Conservation (phyloP, 73 alveolate species). For the Breviolum minutum region DNA sequence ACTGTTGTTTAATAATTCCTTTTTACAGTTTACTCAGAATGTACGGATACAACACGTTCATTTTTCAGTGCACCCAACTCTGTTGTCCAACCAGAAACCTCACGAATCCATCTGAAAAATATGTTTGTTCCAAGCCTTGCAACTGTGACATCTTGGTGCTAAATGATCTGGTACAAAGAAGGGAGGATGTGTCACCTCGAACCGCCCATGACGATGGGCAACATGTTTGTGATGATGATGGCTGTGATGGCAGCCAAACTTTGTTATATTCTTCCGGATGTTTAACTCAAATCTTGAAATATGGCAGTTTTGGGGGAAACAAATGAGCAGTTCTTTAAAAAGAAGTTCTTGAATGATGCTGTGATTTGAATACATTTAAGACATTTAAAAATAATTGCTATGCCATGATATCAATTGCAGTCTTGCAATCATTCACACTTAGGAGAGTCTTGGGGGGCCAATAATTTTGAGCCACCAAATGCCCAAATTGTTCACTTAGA, state of each 20-base stretch:
- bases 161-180: constrained; percentile 92
- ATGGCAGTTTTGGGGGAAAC: background rate
- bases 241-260: background rate
- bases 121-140: constrained; percentile 36
- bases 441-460: background rate
- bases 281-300: too few relatives aligned
- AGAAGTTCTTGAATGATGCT: too few relatives aligned
- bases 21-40: too few relatives aligned
- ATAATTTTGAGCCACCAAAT: too few relatives aligned
- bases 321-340: too few relatives aligned
- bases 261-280: too few relatives aligned
- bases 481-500: background rate
- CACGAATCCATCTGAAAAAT: background rate
- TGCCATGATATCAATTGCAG: background rate
- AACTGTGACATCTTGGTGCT: constrained; percentile 94
- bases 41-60: background rate
- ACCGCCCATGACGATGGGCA: too few relatives aligned
- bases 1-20: background rate
- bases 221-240: too few relatives aligned
- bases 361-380: background rate
- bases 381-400: background rate
- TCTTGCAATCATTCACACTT: too few relatives aligned
- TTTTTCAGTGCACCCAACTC: background rate
- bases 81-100: background rate
- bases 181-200: constrained; percentile 88